Conservation (phyloP, 805 yeast species). For the Metschnikowia henanensis region DNA sequence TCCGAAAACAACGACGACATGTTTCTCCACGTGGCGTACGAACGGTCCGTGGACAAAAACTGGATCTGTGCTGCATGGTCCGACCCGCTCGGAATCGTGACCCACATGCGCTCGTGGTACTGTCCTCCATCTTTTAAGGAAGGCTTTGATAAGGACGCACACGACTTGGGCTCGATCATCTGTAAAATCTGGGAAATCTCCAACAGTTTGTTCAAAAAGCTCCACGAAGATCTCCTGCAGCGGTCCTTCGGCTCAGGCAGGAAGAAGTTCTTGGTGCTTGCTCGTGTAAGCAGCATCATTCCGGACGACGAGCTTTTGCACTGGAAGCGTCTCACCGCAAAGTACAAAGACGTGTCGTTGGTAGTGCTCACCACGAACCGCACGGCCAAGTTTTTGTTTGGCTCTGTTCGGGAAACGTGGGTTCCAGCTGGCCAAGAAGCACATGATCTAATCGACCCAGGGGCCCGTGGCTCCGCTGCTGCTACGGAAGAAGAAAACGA, state of each 20-base stretch:
- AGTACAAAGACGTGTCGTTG: conserved; percentile 54
- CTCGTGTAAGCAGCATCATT: conserved; percentile 69
- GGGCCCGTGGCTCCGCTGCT: conserved; percentile 2
- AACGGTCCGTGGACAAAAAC: conserved; percentile 72
- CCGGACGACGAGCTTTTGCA: conserved; percentile 82
- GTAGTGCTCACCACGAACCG: conserved; percentile 70
- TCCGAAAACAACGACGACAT: conserved; percentile 55
- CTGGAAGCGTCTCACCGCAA: conserved; percentile 72
- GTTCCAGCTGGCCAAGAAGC: conserved; percentile 14
- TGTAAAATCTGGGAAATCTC: conserved; percentile 69
- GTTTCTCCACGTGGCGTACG: conserved; percentile 83
- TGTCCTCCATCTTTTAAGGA: conserved; percentile 22
- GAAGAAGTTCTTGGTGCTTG: conserved; percentile 62
- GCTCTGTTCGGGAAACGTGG: conserved; percentile 17
- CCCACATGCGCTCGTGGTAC: conserved; percentile 66
- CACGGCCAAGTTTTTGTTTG: conserved; percentile 46
- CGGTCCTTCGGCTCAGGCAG: conserved; percentile 42
- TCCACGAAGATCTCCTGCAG: conserved; percentile 34
- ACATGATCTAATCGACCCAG: background rate
- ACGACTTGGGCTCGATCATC: conserved; percentile 49
- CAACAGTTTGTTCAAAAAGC: conserved; percentile 36
- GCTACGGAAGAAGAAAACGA: conserved; percentile 8
- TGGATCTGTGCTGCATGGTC: conserved; percentile 93
- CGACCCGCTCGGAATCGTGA: conserved; percentile 72
- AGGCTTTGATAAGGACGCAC: conserved; percentile 14